phyloP scores from a whole-genome alignment of 352 stramenopile species.

The Phytophthora sojae region DNA sequence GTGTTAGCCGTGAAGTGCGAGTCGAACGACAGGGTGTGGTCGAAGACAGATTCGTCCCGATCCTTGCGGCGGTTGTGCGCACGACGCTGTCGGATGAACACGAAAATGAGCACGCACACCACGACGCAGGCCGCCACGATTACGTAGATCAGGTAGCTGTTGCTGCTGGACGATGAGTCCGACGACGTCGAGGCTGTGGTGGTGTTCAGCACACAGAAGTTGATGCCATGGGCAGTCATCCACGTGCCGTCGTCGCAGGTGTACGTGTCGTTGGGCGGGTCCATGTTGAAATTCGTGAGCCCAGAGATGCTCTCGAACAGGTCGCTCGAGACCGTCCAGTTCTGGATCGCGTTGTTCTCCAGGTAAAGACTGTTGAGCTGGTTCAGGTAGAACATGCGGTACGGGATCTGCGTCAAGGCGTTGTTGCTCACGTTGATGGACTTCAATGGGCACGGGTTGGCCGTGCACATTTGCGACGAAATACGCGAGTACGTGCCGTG shows the following conservation, averaged over 20 bases:
- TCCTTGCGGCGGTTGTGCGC: constrained; percentile 47
- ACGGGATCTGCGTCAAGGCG: constrained; percentile 45
- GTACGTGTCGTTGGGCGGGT: constrained; percentile 39
- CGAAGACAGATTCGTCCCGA: constrained; percentile 50
- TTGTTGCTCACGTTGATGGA: constrained; percentile 62
- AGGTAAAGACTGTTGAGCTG: constrained; percentile 56
- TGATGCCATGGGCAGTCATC: constrained; percentile 39
- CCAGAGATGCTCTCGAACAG: constrained; percentile 47
- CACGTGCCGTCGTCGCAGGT: constrained; percentile 50
- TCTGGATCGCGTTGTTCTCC: constrained; percentile 50
- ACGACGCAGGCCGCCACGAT: constrained; percentile 50
- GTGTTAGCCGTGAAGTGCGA: constrained; percentile 61
- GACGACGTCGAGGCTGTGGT: constrained; percentile 29
- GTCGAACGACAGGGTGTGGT: constrained; percentile 68
- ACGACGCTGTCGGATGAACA: constrained; percentile 53
- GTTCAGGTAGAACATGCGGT: constrained; percentile 56
- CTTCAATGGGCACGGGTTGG: constrained; percentile 54
- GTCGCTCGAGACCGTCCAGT: constrained; percentile 53
- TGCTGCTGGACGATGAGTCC: constrained; percentile 39
- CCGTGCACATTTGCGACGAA: constrained; percentile 55
- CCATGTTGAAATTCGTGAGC: constrained; percentile 58
- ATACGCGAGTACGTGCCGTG: constrained; percentile 54
- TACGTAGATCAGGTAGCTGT: constrained; percentile 54
- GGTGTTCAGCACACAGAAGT: constrained; percentile 49
- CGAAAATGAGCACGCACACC: constrained; percentile 58